phyloP scores from a whole-genome alignment of 805 yeast species.

The Crinitomyces ghanaensis region DNA sequence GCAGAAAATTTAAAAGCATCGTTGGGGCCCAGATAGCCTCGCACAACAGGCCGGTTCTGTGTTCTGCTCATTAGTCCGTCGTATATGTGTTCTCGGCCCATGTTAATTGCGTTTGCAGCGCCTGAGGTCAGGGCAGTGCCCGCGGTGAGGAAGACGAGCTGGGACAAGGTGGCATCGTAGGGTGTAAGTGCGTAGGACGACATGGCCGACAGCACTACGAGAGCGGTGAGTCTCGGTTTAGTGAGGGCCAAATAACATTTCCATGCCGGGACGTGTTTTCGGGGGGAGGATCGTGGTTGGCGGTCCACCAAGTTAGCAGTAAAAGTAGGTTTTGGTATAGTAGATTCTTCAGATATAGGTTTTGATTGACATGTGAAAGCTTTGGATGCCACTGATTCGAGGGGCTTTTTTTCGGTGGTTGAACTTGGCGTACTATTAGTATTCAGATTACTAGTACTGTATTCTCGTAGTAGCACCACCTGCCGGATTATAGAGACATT shows the following conservation, averaged over 20 bases:
- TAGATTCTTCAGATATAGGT: slow-evolving; percentile 3
- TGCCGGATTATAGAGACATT: no score
- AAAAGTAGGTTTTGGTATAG: no score
- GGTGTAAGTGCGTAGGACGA: slow-evolving; percentile 93
- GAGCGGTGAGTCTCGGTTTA: slow-evolving; percentile 77
- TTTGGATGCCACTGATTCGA: slow-evolving; percentile 12
- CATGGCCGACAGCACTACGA: slow-evolving; percentile 84
- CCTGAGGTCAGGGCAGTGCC: slow-evolving; percentile 88
- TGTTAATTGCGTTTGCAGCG: slow-evolving; percentile 92
- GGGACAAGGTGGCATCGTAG: slow-evolving; percentile 56
- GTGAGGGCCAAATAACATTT: slow-evolving; percentile 57
- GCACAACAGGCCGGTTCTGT: slow-evolving; percentile 77
- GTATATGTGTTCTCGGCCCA: slow-evolving; percentile 90
- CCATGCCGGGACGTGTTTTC: neutral
- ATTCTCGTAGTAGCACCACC: no score
- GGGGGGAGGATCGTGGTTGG: no score
- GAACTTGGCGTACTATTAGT: no score
- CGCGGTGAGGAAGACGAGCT: slow-evolving; percentile 57
- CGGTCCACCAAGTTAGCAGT: no score
- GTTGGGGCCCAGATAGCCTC: slow-evolving; percentile 60
- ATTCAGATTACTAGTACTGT: no score
- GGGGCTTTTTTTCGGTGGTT: no score
- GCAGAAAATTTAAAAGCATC: slow-evolving; percentile 81
- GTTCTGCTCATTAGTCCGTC: slow-evolving; percentile 86
- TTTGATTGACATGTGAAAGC: slow-evolving; percentile 13